These are phyloP conservation scores for Vaccinium corymbosum DNA, from an alignment of 148 eudicot species.

Conservation along the genomic window DNA sequence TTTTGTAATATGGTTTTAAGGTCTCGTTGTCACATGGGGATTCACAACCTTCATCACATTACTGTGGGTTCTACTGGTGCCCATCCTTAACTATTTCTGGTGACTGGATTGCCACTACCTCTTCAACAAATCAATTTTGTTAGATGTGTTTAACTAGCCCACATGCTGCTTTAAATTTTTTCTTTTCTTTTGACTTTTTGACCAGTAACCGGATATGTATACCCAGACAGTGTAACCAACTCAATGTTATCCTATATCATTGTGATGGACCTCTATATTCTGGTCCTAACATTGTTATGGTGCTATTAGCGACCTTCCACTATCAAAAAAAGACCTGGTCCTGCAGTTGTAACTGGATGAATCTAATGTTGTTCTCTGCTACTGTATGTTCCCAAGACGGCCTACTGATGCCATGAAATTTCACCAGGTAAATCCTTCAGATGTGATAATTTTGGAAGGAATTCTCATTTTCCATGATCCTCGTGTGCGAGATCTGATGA, in stretches of 20 bases:
- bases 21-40: not conserved
- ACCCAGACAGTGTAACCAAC: not conserved
- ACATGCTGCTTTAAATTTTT: not conserved
- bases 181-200: not conserved
- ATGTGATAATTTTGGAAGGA: conserved; percentile 95
- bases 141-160: not conserved
- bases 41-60: not conserved
- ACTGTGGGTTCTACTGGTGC: not conserved
- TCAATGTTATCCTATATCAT: not conserved
- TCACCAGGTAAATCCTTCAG: conserved; percentile 94
- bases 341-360: conserved; percentile 6
- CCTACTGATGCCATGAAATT: conserved; percentile 6
- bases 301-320: not conserved
- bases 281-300: not conserved
- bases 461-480: conserved; percentile 93
- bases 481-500: conserved; percentile 77
- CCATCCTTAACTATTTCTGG: not conserved
- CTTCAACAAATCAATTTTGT: not conserved
- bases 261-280: not conserved
- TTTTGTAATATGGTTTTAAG: not conserved
- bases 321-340: not conserved
- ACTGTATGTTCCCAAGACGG: not conserved
- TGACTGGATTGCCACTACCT: not conserved
- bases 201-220: not conserved
- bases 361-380: not conserved